A percentile compares a stretch with the other conserved stretches of the same genome.
phyloP scores from a whole-genome alignment of 2,329 filamentous ascomycete genomes.

The Septoria linicola region DNA sequence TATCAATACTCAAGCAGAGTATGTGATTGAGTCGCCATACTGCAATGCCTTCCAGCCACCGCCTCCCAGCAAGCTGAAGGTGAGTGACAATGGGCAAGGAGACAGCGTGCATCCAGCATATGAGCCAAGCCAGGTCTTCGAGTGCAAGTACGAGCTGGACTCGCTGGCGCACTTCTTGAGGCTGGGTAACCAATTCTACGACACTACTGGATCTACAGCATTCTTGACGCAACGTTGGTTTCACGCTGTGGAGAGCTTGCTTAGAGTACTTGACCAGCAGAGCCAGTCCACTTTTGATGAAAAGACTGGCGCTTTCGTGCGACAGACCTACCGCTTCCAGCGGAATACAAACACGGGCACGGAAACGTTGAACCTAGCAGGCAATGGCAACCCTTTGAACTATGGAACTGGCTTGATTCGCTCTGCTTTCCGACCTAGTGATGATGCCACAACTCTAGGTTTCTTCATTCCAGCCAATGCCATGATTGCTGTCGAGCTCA shows the following conservation, averaged over 20 bases:
- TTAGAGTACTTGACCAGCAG: conserved; percentile 74
- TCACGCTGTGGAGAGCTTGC: conserved; percentile 69
- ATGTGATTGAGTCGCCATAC: conserved; percentile 90
- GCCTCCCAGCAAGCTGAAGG: conserved; percentile 70
- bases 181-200: conserved; percentile 81
- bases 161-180: conserved; percentile 89
- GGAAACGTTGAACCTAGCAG: conserved; percentile 79
- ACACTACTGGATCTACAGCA: conserved; percentile 71
- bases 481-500: conserved; percentile 89
- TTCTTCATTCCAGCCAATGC: conserved; percentile 96
- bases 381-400: conserved; percentile 88
- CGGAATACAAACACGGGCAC: conserved; percentile 78
- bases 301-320: conserved; percentile 61
- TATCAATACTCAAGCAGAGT: conserved; percentile 94
- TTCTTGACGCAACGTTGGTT: conserved; percentile 81
- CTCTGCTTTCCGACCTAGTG: conserved; percentile 89
- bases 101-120: conserved; percentile 85
- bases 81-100: conserved; percentile 74
- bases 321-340: conserved; percentile 85
- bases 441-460: conserved; percentile 90
- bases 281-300: conserved; percentile 76
- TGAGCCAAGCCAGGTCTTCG: conserved; percentile 81
- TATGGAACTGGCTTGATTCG: conserved; percentile 79
- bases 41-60: conserved; percentile 99
- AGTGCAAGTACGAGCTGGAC: conserved; percentile 99